Percentiles rank a stretch among this genome's conserved stretches.
Conservation (phyloP, 805 yeast genomes). For the Teunomyces kruisii region DNA sequence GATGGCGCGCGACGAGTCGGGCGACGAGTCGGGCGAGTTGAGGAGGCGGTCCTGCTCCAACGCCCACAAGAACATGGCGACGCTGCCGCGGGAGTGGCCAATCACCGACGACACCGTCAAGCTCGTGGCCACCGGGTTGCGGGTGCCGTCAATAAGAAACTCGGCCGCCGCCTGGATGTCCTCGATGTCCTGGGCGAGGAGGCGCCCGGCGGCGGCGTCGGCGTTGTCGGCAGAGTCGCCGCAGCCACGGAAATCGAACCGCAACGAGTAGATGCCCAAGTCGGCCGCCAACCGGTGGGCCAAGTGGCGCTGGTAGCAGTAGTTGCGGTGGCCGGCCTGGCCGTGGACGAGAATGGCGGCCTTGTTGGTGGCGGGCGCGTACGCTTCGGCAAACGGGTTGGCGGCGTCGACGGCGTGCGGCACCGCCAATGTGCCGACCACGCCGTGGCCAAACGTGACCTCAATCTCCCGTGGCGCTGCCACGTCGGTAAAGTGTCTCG, state of each 20-base stretch:
- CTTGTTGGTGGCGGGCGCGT: conserved; percentile 44
- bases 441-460: conserved; percentile 34
- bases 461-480: conserved; percentile 34
- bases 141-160: conserved; percentile 24
- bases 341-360: conserved; percentile 77
- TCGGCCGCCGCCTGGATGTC: conserved; percentile 54
- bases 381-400: conserved; percentile 22
- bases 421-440: conserved; percentile 37
- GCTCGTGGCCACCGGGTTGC: conserved; percentile 39
- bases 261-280: conserved; percentile 61
- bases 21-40: conserved; percentile 23
- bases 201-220: conserved; percentile 48
- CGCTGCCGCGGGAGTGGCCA: conserved; percentile 79
- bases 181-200: conserved; percentile 60
- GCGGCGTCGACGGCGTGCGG: conserved; percentile 32
- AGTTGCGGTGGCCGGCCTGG: conserved; percentile 78
- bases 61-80: conserved; percentile 76
- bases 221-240: conserved; percentile 67
- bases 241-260: conserved; percentile 85
- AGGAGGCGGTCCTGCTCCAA: conserved; percentile 39
- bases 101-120: conserved; percentile 58
- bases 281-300: conserved; percentile 60
- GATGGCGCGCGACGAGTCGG: conserved; percentile 30
- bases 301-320: conserved; percentile 65
- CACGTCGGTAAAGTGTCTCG: background rate